These are phyloP conservation scores for Scheffersomyces illinoinensis DNA, from an alignment of 1,139 yeast genomes.

Conservation along the genomic window DNA sequence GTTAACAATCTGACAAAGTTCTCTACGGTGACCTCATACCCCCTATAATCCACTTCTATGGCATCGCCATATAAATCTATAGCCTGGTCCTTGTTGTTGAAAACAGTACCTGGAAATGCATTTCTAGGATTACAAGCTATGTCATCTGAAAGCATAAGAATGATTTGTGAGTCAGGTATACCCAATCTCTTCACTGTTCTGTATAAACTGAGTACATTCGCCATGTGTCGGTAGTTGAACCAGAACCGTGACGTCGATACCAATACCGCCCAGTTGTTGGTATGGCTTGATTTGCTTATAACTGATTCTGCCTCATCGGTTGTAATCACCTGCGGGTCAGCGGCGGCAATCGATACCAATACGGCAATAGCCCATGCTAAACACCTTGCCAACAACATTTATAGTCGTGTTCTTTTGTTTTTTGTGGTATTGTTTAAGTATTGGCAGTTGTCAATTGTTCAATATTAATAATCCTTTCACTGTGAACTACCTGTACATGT, in stretches of 20 bases:
- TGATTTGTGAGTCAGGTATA: slow-evolving; percentile 96
- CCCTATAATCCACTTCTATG: slow-evolving; percentile 95
- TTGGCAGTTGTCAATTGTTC: background rate
- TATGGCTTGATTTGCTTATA: slow-evolving; percentile 49
- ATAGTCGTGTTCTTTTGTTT: background rate
- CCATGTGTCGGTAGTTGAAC: slow-evolving; percentile 98
- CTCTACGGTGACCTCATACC: slow-evolving; percentile 97
- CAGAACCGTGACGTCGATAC: slow-evolving; percentile 96
- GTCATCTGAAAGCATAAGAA: slow-evolving; percentile 93
- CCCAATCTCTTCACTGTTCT: slow-evolving; percentile 94
- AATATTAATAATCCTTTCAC: background rate
- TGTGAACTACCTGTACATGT: background rate
- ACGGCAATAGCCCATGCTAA: background rate
- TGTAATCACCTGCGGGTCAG: slow-evolving; percentile 10
- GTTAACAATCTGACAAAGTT: slow-evolving; percentile 87
- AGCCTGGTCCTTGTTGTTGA: slow-evolving; percentile 92
- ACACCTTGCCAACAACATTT: background rate
- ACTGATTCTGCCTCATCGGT: slow-evolving; percentile 24
- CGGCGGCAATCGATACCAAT: slow-evolving; percentile 2
- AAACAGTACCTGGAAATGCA: slow-evolving; percentile 94
- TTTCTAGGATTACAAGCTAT: slow-evolving; percentile 96
- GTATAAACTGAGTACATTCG: slow-evolving; percentile 90
- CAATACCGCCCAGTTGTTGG: slow-evolving; percentile 92
- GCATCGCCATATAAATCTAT: slow-evolving; percentile 91
- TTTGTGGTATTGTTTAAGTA: background rate